Percentiles rank a stretch among this genome's conserved stretches.
phyloP scores from a whole-genome alignment of 2,329 filamentous ascomycete species.

The Xylariaceae sp. region DNA sequence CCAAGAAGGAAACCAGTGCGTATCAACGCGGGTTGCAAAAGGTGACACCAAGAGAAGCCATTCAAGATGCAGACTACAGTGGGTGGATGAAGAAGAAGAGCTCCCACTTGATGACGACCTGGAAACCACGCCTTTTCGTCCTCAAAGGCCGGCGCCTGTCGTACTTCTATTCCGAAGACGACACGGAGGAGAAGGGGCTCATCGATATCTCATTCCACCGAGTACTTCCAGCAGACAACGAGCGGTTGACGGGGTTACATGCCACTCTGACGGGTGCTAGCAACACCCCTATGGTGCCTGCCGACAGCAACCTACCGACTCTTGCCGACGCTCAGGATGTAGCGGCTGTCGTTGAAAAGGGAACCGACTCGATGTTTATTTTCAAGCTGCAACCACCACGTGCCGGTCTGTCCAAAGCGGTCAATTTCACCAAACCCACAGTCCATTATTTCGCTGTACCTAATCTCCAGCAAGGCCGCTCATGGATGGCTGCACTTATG shows the following conservation, averaged over 20 bases:
- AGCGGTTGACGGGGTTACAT: constrained; percentile 84
- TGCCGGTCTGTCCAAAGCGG: constrained; percentile 78
- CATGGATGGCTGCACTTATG: constrained; percentile 99
- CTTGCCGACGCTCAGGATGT: constrained; percentile 39
- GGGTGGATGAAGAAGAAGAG: constrained; percentile 99
- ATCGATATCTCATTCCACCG: constrained; percentile 98
- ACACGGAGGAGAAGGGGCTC: constrained; percentile 87
- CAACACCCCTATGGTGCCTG: constrained; percentile 54
- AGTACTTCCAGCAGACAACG: constrained; percentile 90
- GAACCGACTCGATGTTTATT: constrained; percentile 80
- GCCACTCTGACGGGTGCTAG: constrained; percentile 89
- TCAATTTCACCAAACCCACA: constrained; percentile 96
- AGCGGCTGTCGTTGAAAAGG: constrained; percentile 34
- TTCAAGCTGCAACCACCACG: constrained; percentile 96
- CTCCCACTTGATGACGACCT: constrained; percentile 91
- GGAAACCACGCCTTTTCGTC: constrained; percentile 96
- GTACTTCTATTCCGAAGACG: constrained; percentile 93
- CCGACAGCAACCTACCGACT: constrained; percentile 42
- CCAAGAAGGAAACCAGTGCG: constrained; percentile 94
- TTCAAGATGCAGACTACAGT: constrained; percentile 82
- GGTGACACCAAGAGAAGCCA: constrained; percentile 76
- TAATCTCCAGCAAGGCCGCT: constrained; percentile 77
- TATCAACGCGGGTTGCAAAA: constrained; percentile 84
- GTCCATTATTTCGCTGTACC: constrained; percentile 98
- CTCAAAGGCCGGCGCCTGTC: constrained; percentile 85